Evolutionary conservation across 2,329 filamentous ascomycete species (phyloP).

Genomic region (Didymella segeticola): DNA sequence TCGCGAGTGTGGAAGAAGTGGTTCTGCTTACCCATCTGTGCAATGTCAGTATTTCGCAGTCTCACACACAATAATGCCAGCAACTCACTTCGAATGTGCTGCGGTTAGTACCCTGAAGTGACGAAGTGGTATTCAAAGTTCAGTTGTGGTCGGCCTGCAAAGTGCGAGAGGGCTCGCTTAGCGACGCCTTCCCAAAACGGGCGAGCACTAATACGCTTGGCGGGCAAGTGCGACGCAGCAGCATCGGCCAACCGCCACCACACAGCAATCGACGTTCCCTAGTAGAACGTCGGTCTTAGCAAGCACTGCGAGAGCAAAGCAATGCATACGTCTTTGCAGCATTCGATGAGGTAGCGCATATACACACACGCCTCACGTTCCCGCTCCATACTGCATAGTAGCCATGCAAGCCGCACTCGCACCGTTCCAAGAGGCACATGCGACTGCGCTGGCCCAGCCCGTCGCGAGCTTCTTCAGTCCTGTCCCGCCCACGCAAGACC

Average conservation of each 20-base stretch:
- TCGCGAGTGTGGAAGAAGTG: constrained; percentile 27
- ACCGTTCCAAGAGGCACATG: constrained; percentile 75
- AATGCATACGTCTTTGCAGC: constrained; percentile 9
- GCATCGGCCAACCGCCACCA: constrained; percentile 6
- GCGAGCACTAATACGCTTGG: constrained; percentile 9
- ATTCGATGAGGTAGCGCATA: constrained; percentile 12
- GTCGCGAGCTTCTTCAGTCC: constrained; percentile 80
- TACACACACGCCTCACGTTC: constrained; percentile 7
- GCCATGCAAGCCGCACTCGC: constrained; percentile 76
- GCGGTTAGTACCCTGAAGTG: constrained; percentile 51
- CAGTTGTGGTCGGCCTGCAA: too few relatives aligned
- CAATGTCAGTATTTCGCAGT: constrained; percentile 37
- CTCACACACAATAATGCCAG: constrained; percentile 7
- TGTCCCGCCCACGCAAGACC: constrained; percentile 66
- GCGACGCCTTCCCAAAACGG: not conserved
- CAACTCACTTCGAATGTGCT: constrained; percentile 62
- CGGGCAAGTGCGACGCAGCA: constrained; percentile 9
- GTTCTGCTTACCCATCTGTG: constrained; percentile 68
- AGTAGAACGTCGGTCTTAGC: not conserved
- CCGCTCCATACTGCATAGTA: constrained; percentile 10
- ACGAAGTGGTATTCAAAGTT: constrained; percentile 38
- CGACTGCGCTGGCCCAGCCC: constrained; percentile 69
- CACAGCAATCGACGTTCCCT: constrained; percentile 8
- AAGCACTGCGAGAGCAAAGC: constrained; percentile 9
- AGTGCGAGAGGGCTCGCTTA: too few relatives aligned